These are phyloP conservation scores for Aspergillus panamensis DNA, from an alignment of 495 filamentous ascomycete species.

Conservation along the genomic window DNA sequence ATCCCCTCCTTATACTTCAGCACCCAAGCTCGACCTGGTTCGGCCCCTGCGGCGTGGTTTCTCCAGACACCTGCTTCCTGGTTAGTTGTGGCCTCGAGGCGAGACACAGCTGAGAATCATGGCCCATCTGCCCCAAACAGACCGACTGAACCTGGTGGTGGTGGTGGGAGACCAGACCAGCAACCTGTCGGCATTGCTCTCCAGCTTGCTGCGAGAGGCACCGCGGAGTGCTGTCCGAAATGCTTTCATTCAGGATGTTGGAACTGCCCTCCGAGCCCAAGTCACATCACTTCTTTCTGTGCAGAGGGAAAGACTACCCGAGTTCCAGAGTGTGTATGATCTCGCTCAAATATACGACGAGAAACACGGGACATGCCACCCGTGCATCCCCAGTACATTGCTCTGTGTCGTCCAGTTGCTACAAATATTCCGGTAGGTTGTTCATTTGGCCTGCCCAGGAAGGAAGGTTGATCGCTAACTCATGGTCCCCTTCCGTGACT, in stretches of 20 bases:
- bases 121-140: neutral
- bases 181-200: neutral
- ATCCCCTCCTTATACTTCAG: no score
- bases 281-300: neutral
- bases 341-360: neutral
- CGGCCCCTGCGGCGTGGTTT: no score
- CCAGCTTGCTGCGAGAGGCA: neutral
- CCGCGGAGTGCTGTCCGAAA: neutral
- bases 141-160: neutral
- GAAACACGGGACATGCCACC: neutral
- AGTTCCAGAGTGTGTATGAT: neutral
- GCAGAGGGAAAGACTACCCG: neutral
- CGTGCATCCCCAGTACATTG: neutral
- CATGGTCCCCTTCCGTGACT: neutral
- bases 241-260: neutral
- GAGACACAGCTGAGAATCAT: no score
- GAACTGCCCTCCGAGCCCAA: neutral
- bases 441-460: neutral
- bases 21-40: no score
- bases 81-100: no score
- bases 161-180: neutral
- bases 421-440: neutral
- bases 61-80: no score
- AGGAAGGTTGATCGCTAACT: neutral
- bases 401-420: neutral